Conservation (phyloP, 2,329 filamentous ascomycete species). For the Aspergillus sp. region DNA sequence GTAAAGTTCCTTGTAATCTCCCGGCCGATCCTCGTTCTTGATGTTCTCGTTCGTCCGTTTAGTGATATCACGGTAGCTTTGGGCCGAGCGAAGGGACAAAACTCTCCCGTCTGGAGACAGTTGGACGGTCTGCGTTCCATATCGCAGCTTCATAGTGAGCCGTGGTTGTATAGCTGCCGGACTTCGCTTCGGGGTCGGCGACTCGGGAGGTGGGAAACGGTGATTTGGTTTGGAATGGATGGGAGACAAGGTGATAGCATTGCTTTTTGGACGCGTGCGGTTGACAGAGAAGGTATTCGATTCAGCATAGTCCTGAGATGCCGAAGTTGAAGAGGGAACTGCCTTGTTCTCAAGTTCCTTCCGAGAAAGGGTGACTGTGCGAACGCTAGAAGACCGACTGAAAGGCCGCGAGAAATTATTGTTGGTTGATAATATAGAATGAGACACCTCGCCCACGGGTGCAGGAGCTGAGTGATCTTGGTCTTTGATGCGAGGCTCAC, state of each 20-base stretch:
- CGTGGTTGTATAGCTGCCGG: conserved; percentile 16
- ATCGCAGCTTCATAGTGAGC: conserved; percentile 20
- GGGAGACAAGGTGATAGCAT: conserved; percentile 15
- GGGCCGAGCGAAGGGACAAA: conserved; percentile 27
- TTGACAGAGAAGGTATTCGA: conserved; percentile 5
- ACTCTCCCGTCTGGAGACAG: conserved; percentile 23
- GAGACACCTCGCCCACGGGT: neutral
- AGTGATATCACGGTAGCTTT: conserved; percentile 19
- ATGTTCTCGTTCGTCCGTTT: conserved; percentile 32
- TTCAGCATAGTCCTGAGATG: neutral
- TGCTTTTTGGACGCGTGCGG: conserved; percentile 2
- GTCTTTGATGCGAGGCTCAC: neutral
- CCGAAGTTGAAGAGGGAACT: conserved; percentile 3
- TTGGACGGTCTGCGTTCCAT: conserved; percentile 21
- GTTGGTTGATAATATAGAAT: conserved; percentile 11
- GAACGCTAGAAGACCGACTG: conserved; percentile 31
- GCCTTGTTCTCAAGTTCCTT: conserved; percentile 4
- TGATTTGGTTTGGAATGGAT: conserved; percentile 24
- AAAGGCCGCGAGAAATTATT: conserved; percentile 40
- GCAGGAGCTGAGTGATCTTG: neutral
- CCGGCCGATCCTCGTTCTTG: conserved; percentile 15
- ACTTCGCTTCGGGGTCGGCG: conserved; percentile 29
- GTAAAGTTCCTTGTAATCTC: conserved; percentile 17
- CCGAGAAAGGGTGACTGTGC: conserved; percentile 18
- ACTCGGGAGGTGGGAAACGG: conserved; percentile 22